Conservation (phyloP, 768 basidiomycete species). For the Russula sp. region DNA sequence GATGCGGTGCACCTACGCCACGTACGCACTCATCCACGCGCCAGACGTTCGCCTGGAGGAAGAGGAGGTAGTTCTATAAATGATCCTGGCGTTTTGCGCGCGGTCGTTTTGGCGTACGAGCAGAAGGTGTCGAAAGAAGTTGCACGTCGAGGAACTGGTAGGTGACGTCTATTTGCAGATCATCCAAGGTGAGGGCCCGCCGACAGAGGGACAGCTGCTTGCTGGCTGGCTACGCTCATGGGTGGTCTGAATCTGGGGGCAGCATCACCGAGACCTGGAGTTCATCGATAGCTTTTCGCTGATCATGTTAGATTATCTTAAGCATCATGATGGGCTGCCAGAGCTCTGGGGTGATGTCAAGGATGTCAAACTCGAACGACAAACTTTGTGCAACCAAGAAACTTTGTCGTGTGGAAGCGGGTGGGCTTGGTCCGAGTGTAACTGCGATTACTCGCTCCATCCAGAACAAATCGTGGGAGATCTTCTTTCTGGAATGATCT, state of each 20-base stretch:
- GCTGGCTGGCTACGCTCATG: neutral
- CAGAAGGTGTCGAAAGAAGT: neutral
- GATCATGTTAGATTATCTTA: neutral
- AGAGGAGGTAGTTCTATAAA: neutral
- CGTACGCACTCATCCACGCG: no score
- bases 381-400: no score
- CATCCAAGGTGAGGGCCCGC: neutral
- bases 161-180: neutral
- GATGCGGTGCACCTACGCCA: no score
- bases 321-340: neutral
- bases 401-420: no score
- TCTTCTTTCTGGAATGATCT: no score
- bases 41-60: no score
- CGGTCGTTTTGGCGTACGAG: neutral
- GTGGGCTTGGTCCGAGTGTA: no score
- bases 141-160: neutral
- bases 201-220: neutral
- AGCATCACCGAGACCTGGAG: constrained; percentile 27
- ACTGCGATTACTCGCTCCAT: no score
- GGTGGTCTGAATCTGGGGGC: constrained; percentile 9
- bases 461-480: no score
- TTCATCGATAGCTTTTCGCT: constrained; percentile 7
- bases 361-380: no score
- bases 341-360: neutral
- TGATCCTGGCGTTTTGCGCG: neutral